Base-by-base conservation (phyloP, 805 yeast genomes). In the Schwanniomyces vanrijiae region DNA sequence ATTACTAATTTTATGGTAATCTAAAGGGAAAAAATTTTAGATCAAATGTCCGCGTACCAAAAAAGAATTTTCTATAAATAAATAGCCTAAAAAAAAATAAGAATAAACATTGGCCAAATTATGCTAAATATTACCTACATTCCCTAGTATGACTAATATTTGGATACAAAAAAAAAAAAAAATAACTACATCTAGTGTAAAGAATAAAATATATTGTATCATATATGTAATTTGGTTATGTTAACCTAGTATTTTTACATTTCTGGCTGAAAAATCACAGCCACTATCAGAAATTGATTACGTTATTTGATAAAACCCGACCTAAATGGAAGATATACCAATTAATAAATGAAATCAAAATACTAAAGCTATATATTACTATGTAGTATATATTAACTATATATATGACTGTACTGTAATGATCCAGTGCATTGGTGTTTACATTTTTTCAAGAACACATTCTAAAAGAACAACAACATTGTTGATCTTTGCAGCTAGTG, bases 401-500 rank as follows among this genome's bases (percentile, higher is more conserved):
- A 24, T 6, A 24, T n/a, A n/a, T n/a, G n/a, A n/a, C n/a, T n/a
- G n/a, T n/a, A n/a, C n/a, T n/a, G n/a, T n/a, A n/a, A n/a, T n/a
- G n/a, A n/a, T n/a, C n/a, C n/a, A n/a, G n/a, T n/a, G n/a, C n/a
- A n/a, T n/a, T 25, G 29, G 29, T 25, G 29, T 25, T n/a, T n/a
- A 28, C 4, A 13, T 11, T n/a, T 16, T 16, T 16, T 31, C 35
- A 18, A 31, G 35, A 4, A 37, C 24, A 3, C 11, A 4, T 5
- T 13, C 39, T 10, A 37, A 37, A 7, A 37, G 39, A 37, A 18
- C 20, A n/a, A 10, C 4, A 4, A 38, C 21, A 11, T 33, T 22
- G 3, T 37, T 37, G 18, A 48, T 39, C 18, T 51, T 49, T 6
- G 42, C 31, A 13, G 48, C 46, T 37, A 46, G 52, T 5, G 64